These are phyloP conservation scores for Cladobotryum mycophilum DNA, from an alignment of 2,329 filamentous ascomycete species.

Conservation along the genomic window DNA sequence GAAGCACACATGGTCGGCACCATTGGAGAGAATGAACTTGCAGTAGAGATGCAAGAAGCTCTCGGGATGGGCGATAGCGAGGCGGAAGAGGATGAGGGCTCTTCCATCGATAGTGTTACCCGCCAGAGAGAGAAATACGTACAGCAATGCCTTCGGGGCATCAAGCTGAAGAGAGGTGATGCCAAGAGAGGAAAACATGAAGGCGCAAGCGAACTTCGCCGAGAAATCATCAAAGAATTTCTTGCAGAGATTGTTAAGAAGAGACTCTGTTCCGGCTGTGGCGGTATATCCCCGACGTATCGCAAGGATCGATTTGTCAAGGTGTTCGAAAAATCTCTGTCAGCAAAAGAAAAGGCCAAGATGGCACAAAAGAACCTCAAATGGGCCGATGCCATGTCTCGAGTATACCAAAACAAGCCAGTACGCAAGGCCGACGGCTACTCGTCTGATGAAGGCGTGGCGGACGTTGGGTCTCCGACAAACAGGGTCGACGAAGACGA, in stretches of 20 bases:
- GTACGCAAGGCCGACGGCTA: slow-evolving; percentile 38
- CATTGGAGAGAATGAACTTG: slow-evolving; percentile 38
- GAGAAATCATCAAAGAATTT: slow-evolving; percentile 74
- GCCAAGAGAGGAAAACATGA: slow-evolving; percentile 69
- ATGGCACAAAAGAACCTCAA: slow-evolving; percentile 68
- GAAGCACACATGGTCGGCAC: slow-evolving; percentile 57
- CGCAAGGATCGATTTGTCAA: slow-evolving; percentile 89
- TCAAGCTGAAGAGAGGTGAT: slow-evolving; percentile 43
- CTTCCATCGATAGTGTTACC: slow-evolving; percentile 45
- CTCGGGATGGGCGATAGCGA: slow-evolving; percentile 46
- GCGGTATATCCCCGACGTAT: slow-evolving; percentile 71
- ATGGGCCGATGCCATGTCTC: slow-evolving; percentile 61
- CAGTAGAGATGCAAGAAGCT: slow-evolving; percentile 26
- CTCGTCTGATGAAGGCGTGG: slow-evolving; percentile 62
- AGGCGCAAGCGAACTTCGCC: slow-evolving; percentile 69
- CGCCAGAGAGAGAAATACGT: slow-evolving; percentile 61
- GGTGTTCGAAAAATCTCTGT: slow-evolving; percentile 80
- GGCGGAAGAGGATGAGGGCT: slow-evolving; percentile 58
- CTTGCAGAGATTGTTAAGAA: slow-evolving; percentile 63
- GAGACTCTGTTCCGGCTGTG: slow-evolving; percentile 61
- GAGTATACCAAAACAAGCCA: slow-evolving; percentile 24
- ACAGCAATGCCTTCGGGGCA: slow-evolving; percentile 59
- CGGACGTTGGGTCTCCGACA: slow-evolving; percentile 53
- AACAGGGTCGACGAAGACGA: slow-evolving; percentile 38
- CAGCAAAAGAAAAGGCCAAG: slow-evolving; percentile 65